Base-by-base conservation (phyloP, 2,329 filamentous ascomycete genomes). In the Zalaria obscura region DNA sequence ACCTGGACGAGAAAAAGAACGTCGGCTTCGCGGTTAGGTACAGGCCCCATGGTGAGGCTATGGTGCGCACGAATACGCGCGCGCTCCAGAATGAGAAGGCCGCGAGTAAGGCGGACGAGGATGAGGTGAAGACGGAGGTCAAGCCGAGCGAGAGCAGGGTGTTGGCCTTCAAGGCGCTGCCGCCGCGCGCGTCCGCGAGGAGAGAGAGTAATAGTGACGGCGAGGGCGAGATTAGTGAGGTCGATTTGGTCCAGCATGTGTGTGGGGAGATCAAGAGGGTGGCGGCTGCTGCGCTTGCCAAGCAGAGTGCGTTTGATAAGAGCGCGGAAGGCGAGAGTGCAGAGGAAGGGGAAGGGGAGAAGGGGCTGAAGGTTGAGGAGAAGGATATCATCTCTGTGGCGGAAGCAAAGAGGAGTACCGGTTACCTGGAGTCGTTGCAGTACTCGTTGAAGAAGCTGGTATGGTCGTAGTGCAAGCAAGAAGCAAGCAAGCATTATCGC, bases 391-490 rank as follows among this genome's bases (percentile, higher is more conserved):
- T 98, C 40, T 84, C 79, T 25, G 59, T 93, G 40, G 77, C 76
- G 2, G 87, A 95, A 55, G 91, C 91, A 43, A 89, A 76, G 70
- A 83, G 75, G 66, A 87, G 80, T 46, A 95, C 89, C 0, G 84
- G 87, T 0, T 70, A 93, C 52, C 60, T 96, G 40, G 89, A 95
- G 62, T 80, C 89, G 58, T 63, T 93, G 54, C 85, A 87, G 2
- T 87, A 96, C 66, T 83, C 81, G 45, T 71, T 96, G 53, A 95
- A 94, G 74, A 93, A 85, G 68, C 64, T 96, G 57, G 87, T 98
- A 8, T 96, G 91, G 91, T 70, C 72, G 3, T 76, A 18, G 18
- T 18, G 18, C 18, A 18, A 18, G 18, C 18, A 18, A 18, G 18
- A 18, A 18, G 18, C 18, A 18, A 18, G 18, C 18, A 18, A 18